Evolutionary conservation across 495 filamentous ascomycete genomes (phyloP), one percentile per base, ranked within the genome.

Genomic region (Lasiosphaeria hispida): DNA sequence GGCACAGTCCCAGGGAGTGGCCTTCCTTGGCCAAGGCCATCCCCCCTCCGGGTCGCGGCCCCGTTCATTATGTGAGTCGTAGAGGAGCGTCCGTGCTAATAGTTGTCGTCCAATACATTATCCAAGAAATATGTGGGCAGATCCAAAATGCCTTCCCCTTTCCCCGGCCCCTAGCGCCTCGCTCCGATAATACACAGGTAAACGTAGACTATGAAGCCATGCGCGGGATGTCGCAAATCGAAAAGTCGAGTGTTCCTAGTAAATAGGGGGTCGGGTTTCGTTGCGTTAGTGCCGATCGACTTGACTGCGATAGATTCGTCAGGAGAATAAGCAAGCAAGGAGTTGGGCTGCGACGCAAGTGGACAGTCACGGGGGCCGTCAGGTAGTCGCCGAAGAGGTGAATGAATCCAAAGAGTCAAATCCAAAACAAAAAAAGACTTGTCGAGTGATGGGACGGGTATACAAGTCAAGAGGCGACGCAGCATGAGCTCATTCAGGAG

Each of bases 21-120:
- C 53, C 36, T 60, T 41, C 48, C 43, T 18, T 49, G 13, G 10
- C 53, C 53, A 47, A 51, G 62, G 55, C 53, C 59, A 44, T 61
- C 17, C 36, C 37, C 48, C n/a, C 54, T 50, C 50, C 62, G 48
- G 40, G 62, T 55, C 44, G 54, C 15, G 49, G 49, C 59, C 17
- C 62, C 62, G 42, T 64, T 64, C 62, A 64, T 64, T 17, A 36
- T 55, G 58, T n/a, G 53, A 48, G 11, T 53, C 7, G 33, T 19
- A 33, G 15, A 10, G 45, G 11, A 19, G 35, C 40, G 10, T 50
- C 35, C 19, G 38, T 58, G 48, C 44, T 55, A 58, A 55, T 47
- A 45, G 11, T 58, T 48, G 58, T 53, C 17, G 17, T 60, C 52
- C 58, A 61, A 64, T 58, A 64, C 58, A 64, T 63, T 57, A 61